phyloP scores from a whole-genome alignment of 2,329 filamentous ascomycete genomes.

The Monilinia polystroma region DNA sequence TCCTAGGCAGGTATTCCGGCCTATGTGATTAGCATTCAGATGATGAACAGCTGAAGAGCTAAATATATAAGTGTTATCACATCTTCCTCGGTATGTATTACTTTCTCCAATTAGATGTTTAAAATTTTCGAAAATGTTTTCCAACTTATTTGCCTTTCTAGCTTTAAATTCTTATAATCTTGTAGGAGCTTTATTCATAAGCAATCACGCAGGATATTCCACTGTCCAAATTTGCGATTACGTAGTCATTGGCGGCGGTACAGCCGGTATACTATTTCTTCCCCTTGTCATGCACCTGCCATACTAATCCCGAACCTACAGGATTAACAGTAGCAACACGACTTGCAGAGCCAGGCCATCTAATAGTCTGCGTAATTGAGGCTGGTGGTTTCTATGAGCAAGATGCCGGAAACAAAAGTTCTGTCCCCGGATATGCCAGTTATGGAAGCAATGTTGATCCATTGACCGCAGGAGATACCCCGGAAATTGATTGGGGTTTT shows the following conservation, averaged over 20 bases:
- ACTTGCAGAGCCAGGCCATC: background rate
- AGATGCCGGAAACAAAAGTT: constrained; percentile 1
- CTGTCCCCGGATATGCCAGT: constrained; percentile 4
- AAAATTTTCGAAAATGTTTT: background rate
- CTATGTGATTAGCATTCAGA: background rate
- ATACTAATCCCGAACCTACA: constrained; percentile 11
- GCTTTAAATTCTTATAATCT: too few species aligned
- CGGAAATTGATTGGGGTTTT: constrained; percentile 23
- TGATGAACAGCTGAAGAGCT: background rate
- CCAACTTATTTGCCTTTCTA: background rate
- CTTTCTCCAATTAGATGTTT: background rate
- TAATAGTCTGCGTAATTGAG: constrained; percentile 2
- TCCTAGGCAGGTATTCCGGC: background rate
- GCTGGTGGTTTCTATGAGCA: constrained; percentile 12
- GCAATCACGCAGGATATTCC: background rate
- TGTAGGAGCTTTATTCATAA: background rate
- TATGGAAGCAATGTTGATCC: constrained; percentile 16
- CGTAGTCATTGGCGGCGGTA: constrained; percentile 14
- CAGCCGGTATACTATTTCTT: background rate
- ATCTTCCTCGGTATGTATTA: background rate
- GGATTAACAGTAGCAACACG: constrained; percentile 25
- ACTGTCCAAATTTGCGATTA: constrained; percentile 8
- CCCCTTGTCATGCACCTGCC: background rate
- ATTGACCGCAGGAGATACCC: background rate
- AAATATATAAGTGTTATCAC: background rate